phyloP scores from a whole-genome alignment of 176 grass and related monocot genomes.

The Luzula sylvatica region DNA sequence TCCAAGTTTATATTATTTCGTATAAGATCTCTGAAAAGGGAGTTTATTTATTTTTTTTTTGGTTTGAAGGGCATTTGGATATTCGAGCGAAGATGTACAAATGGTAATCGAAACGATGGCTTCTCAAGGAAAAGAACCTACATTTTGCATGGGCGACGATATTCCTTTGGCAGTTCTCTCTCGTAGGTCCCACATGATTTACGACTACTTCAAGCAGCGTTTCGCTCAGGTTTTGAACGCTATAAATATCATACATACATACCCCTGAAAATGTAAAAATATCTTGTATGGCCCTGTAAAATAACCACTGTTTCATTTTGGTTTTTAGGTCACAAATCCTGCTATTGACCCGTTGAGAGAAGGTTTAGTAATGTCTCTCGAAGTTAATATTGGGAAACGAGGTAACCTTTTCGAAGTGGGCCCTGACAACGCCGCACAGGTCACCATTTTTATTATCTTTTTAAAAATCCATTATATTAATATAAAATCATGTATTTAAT shows the following conservation, averaged over 20 bases:
- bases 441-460: constrained; percentile 23
- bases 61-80: constrained; percentile 83
- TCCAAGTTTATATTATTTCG: constrained; percentile 3
- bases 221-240: constrained; percentile 70
- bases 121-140: constrained; percentile 99
- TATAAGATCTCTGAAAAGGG: constrained; percentile 19
- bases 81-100: constrained; percentile 99
- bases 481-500: constrained; percentile 9
- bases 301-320: constrained; percentile 95
- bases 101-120: constrained; percentile 99
- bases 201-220: constrained; percentile 98
- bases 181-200: constrained; percentile 73
- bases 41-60: constrained; percentile 19
- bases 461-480: not conserved
- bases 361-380: constrained; percentile 99
- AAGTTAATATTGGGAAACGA: constrained; percentile 96
- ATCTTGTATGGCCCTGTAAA: too few relatives aligned
- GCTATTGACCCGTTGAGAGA: constrained; percentile 97
- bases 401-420: constrained; percentile 89
- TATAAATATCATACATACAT: too few relatives aligned
- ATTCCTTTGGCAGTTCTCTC: constrained; percentile 93
- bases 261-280: too few relatives aligned
- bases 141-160: constrained; percentile 99
- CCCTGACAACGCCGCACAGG: constrained; percentile 94
- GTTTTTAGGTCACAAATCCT: constrained; percentile 98